Conservation (phyloP, 1,284 basidiomycete species). For the Fomitopsis pinicola region DNA sequence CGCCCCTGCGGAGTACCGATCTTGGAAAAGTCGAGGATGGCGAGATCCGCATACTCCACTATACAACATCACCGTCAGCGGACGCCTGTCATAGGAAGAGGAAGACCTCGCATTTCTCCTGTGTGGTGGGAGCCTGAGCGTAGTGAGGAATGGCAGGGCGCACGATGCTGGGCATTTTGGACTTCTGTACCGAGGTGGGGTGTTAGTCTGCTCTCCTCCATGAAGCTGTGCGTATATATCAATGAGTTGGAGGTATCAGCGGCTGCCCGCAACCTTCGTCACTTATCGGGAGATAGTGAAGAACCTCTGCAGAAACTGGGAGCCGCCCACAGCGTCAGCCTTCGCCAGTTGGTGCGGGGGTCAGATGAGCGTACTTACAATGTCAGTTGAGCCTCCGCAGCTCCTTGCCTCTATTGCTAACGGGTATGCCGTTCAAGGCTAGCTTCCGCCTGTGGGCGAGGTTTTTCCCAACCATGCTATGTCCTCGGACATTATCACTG, state of each 20-base stretch:
- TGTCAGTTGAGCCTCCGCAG: background rate
- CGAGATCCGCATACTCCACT: slow-evolving; percentile 70
- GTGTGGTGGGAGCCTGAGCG: slow-evolving; percentile 18
- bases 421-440: background rate
- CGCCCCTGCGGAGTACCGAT: slow-evolving; percentile 44
- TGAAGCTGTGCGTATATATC: background rate
- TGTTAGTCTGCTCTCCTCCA: background rate
- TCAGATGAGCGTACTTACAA: background rate
- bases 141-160: slow-evolving; percentile 17
- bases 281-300: background rate
- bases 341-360: background rate
- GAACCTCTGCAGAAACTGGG: background rate
- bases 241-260: background rate
- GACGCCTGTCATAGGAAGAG: slow-evolving; percentile 3
- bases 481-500: too few species aligned
- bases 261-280: background rate
- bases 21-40: slow-evolving; percentile 61
- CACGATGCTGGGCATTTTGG: background rate
- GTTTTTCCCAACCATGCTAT: too few species aligned
- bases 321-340: background rate
- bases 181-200: background rate
- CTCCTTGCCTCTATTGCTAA: background rate
- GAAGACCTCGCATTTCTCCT: slow-evolving; percentile 18
- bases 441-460: too few species aligned
- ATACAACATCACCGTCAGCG: slow-evolving; percentile 2